These are phyloP conservation scores for Ogataea naganishii DNA, from an alignment of 805 yeast species.

Conservation along the genomic window DNA sequence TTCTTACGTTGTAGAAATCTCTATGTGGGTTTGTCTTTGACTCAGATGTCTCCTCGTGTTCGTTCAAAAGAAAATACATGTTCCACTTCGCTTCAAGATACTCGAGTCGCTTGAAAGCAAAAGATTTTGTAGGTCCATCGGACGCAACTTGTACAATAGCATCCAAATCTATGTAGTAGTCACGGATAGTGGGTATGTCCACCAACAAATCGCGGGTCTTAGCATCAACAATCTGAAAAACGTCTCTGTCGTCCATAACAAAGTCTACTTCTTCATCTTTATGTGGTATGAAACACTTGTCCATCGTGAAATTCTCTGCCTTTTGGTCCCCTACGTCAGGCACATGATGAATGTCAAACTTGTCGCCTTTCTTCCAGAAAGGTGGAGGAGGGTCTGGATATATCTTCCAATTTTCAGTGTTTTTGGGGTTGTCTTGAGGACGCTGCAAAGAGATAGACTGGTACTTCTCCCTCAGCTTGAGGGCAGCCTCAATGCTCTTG, in stretches of 20 bases:
- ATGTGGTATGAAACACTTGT: constrained; percentile 47
- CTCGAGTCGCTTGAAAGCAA: constrained; percentile 89
- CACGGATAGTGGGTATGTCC: constrained; percentile 73
- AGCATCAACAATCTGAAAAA: constrained; percentile 39
- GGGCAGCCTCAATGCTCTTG: constrained; percentile 53
- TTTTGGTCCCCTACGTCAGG: constrained; percentile 19
- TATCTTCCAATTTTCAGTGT: constrained; percentile 60
- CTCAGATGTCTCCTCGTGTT: constrained; percentile 85
- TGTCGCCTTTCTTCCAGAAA: constrained; percentile 50
- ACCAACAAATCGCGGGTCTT: constrained; percentile 30
- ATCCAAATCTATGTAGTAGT: constrained; percentile 79
- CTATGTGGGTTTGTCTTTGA: constrained; percentile 93
- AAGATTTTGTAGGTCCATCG: constrained; percentile 94
- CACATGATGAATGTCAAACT: constrained; percentile 6
- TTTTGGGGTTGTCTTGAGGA: constrained; percentile 78
- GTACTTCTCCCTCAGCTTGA: constrained; percentile 70
- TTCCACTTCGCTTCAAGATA: constrained; percentile 97
- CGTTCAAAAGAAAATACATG: constrained; percentile 77
- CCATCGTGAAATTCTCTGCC: constrained; percentile 51
- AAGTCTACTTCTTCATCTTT: constrained; percentile 31
- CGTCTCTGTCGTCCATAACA: constrained; percentile 52
- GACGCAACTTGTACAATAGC: constrained; percentile 65
- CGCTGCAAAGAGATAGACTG: constrained; percentile 64
- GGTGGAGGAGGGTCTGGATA: constrained; percentile 96
- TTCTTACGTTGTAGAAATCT: constrained; percentile 93